Conservation (phyloP, 2,329 filamentous ascomycete genomes). For the Diaporthe sp. region DNA sequence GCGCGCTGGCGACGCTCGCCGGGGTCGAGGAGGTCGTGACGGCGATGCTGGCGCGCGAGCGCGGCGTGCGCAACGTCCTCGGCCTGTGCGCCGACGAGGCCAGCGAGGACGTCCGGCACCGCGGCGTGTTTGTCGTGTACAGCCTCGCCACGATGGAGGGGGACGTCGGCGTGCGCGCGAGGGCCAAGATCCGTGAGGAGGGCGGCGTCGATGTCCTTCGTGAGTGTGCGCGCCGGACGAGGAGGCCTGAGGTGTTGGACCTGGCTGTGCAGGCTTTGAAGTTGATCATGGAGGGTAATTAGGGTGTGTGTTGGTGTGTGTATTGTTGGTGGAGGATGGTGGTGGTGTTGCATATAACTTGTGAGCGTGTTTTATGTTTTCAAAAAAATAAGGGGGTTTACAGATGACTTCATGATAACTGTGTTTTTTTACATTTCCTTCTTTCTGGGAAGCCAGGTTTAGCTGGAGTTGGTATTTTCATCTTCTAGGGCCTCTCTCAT, state of each 20-base stretch:
- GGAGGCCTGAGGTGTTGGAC: slow-evolving; percentile 77
- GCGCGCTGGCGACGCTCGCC: slow-evolving; percentile 87
- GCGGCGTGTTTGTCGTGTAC: slow-evolving; percentile 81
- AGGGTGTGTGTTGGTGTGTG: not conserved
- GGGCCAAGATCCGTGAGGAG: slow-evolving; percentile 70
- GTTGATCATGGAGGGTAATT: slow-evolving; percentile 63
- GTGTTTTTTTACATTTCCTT: no score
- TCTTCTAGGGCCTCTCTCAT: not conserved
- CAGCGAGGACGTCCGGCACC: slow-evolving; percentile 72
- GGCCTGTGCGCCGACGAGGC: slow-evolving; percentile 80
- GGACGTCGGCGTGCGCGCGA: slow-evolving; percentile 71
- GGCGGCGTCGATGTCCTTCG: slow-evolving; percentile 78
- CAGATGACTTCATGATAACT: not conserved
- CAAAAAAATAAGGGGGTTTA: not conserved
- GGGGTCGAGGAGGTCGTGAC: slow-evolving; percentile 81
- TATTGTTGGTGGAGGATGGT: not conserved
- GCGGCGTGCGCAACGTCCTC: slow-evolving; percentile 84
- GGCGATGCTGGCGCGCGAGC: slow-evolving; percentile 76
- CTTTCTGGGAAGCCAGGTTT: not conserved
- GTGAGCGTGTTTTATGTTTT: slow-evolving; percentile 9
- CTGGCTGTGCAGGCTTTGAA: slow-evolving; percentile 81
- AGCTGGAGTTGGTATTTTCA: not conserved
- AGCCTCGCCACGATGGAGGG: slow-evolving; percentile 79
- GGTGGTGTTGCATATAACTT: not conserved
- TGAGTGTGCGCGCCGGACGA: slow-evolving; percentile 76